Evolutionary conservation across 2,329 filamentous ascomycete genomes (phyloP).

Genomic region (Cladophialophora immunda): DNA sequence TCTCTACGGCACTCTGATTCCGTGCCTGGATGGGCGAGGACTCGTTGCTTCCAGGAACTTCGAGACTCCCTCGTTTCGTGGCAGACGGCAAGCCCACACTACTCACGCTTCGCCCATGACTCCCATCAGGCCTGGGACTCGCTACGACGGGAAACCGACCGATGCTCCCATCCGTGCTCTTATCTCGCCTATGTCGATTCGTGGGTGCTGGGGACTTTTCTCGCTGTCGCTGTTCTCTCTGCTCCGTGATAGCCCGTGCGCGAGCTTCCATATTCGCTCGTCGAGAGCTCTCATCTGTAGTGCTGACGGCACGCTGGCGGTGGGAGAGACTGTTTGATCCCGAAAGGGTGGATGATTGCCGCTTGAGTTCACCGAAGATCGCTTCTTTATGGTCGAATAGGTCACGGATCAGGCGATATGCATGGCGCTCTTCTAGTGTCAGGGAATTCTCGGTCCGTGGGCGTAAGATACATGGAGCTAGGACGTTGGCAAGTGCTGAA

Average conservation of each 20-base stretch:
- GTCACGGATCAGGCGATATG: conserved; percentile 88
- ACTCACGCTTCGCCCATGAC: conserved; percentile 47
- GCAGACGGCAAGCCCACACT: conserved; percentile 56
- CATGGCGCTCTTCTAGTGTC: conserved; percentile 94
- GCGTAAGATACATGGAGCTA: conserved; percentile 87
- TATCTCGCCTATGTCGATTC: conserved; percentile 75
- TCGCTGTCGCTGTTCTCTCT: conserved; percentile 65
- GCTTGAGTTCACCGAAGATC: conserved; percentile 96
- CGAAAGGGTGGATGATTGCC: conserved; percentile 57
- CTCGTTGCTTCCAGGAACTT: conserved; percentile 74
- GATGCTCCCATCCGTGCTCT: conserved; percentile 67
- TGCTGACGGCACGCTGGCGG: conserved; percentile 66
- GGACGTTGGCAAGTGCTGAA: conserved; percentile 72
- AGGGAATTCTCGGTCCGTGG: conserved; percentile 87
- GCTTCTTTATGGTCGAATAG: conserved; percentile 92
- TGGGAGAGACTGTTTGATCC: conserved; percentile 31
- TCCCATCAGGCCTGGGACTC: conserved; percentile 74
- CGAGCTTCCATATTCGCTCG: conserved; percentile 94
- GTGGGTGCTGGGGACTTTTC: conserved; percentile 72
- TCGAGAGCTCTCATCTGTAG: conserved; percentile 93
- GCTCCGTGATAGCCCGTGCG: conserved; percentile 78
- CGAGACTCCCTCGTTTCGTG: conserved; percentile 73
- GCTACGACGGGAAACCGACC: conserved; percentile 74
- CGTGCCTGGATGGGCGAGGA: conserved; percentile 52
- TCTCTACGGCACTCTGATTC: conserved; percentile 34